Base-by-base conservation (phyloP, 176 grass and related monocot species). In the Cenchrus fungigraminus region DNA sequence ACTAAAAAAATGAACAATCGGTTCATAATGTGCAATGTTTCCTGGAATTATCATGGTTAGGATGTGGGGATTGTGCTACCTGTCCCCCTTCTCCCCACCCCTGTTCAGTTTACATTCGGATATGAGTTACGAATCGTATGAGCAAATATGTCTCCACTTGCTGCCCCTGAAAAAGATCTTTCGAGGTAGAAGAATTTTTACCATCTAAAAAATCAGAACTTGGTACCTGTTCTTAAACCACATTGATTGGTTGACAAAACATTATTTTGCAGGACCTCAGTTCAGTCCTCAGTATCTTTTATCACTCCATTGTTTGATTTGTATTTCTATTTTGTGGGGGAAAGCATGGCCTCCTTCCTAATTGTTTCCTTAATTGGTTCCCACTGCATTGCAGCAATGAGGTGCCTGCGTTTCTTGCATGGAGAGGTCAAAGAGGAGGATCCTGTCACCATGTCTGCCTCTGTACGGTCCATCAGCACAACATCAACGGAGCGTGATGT, bases 401-500 rank as follows among this genome's bases (percentile, higher is more conserved):
- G 71, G 89, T 97, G 94, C 68, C 84, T 97, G 79, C 92, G 76
- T 76, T 94, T 97, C 79, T 63, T 92, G 1, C 83, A 92, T 69
- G 83, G 85, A 54, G 79, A 67, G 6, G 17, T 51, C 87, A 93
- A 80, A 68, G 70, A 68, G 13, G 76, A 82, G 66, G 60, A 73
- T 51, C 51, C 79, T 2, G 44, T 79, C 32, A 63, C 42, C 72
- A 94, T 64, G 15, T 94, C 92, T 0, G 73, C 92, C 12, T 92
- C 97, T 44, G 79, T 91, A 29, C 86, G 68, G 19, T 96, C 97
- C n/a, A 85, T 91, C n/a, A 96, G 88, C 84, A 97, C 90, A 1
- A 74, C 82, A 12, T 94, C 97, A 5, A 96, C 94, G 0, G 94
- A 99, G 11, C 88, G 82, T 0, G 93, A 99, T 42, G 47, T 83